Base-by-base conservation (phyloP, 2,329 filamentous ascomycete genomes). In the Fusarium nurragi region DNA sequence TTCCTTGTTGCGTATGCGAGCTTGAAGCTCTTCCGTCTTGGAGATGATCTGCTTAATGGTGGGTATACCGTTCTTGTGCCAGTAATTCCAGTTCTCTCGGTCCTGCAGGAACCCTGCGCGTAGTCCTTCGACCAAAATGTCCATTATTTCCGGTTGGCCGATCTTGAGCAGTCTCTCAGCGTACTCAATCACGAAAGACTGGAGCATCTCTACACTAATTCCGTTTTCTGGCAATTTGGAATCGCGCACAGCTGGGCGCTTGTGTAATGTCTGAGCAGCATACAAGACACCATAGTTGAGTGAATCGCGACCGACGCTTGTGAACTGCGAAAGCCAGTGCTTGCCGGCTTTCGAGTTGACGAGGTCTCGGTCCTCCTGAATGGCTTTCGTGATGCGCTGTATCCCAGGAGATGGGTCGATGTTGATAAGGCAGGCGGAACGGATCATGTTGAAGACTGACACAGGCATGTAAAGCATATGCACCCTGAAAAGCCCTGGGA, bases 291-390 rank as follows among this genome's bases (percentile, higher is more conserved):
- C 65, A 16, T 49, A 44, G 4, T 30, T 26, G 28, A 64, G 54
- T 5, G 49, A 41, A 2, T 46, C 10, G 6, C 14, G 10, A 1
- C 47, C 39, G 13, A 45, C 9, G 18, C 64, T 63, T 9, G 54
- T 60, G 25, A 66, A 72, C n/a, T 71, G 65, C 2, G 61, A 26
- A 6, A 73, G 50, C 76, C 76, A 78, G 39, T 77, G 75, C 38
- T 64, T 65, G 1, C 73, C 75, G 0, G 65, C 67, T 8, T 73
- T 72, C 4, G 74, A 76, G 9, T 58, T 62, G 13, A 64, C n/a
- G 2, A 77, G 60, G 5, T 71, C 57, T 1, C 47, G 39, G 26
- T 73, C 57, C 10, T 49, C 58, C 36, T 66, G 69, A 16, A 78
- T 57, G 1, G 62, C 36, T 5, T 67, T 26, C 3, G 68, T 76